Percentiles rank a stretch among this genome's conserved stretches.
phyloP scores from a whole-genome alignment of 1,284 basidiomycete genomes.

The Volvariella volvacea region DNA sequence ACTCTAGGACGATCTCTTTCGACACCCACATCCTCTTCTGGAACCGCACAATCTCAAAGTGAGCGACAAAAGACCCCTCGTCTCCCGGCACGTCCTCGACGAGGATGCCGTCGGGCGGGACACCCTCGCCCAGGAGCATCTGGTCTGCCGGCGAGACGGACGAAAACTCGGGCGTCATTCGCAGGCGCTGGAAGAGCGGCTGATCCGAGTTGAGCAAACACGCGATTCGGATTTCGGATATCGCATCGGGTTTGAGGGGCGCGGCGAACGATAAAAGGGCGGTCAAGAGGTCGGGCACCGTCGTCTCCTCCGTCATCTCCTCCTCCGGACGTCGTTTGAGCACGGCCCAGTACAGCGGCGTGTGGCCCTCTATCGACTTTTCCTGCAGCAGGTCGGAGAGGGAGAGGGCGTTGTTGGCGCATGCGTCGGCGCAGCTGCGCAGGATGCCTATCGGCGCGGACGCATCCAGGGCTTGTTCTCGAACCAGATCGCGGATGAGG shows the following conservation, averaged over 20 bases:
- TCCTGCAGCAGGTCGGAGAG: constrained; percentile 49
- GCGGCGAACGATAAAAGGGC: constrained; percentile 46
- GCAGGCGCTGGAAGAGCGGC: constrained; percentile 52
- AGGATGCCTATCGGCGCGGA: constrained; percentile 25
- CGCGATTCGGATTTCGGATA: constrained; percentile 55
- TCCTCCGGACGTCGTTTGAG: constrained; percentile 42
- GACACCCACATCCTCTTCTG: constrained; percentile 67
- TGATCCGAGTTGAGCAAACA: constrained; percentile 61
- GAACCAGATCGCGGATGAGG: constrained; percentile 43
- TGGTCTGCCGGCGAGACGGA: constrained; percentile 47
- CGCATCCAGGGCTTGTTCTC: constrained; percentile 12
- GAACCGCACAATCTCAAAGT: constrained; percentile 51
- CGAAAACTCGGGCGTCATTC: constrained; percentile 40
- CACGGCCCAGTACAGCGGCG: constrained; percentile 66
- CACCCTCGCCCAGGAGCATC: constrained; percentile 46
- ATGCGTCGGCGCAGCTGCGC: constrained; percentile 30
- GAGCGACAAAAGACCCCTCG: constrained; percentile 46
- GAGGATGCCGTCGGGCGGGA: constrained; percentile 45
- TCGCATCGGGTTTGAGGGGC: constrained; percentile 40
- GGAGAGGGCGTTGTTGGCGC: constrained; percentile 21
- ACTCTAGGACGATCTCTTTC: constrained; percentile 47
- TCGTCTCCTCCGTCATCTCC: constrained; percentile 20
- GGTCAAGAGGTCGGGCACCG: constrained; percentile 39
- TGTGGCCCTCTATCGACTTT: constrained; percentile 53
- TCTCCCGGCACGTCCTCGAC: constrained; percentile 42